Percentiles rank a stretch among this genome's conserved stretches.
phyloP scores from a whole-genome alignment of 345 rosid genomes.

The Trapa bicornis region DNA sequence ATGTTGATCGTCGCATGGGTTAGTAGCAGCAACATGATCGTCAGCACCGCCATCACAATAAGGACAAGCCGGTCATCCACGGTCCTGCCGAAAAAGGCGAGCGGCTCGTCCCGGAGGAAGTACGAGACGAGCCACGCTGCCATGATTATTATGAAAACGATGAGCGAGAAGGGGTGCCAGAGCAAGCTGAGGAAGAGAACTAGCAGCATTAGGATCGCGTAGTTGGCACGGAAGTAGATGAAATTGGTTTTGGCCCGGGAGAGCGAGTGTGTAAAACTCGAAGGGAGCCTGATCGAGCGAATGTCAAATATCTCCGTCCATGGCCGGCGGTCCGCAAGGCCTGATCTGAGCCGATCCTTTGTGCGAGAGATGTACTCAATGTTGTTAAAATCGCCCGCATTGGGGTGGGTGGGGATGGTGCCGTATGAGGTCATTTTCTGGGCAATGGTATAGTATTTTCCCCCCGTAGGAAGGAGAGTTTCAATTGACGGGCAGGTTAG shows the following conservation, averaged over 20 bases:
- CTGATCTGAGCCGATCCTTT: neutral
- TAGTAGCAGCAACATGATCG: slow-evolving; percentile 2
- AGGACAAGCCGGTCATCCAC: slow-evolving; percentile 4
- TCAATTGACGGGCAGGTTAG: too few relatives aligned
- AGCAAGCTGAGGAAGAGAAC: slow-evolving; percentile 5
- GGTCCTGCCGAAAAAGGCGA: neutral
- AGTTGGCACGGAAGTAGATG: slow-evolving; percentile 6
- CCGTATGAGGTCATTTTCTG: neutral
- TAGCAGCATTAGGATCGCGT: neutral
- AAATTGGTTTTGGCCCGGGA: neutral
- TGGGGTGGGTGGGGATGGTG: neutral
- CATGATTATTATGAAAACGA: neutral
- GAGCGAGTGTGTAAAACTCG: neutral
- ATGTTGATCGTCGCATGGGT: slow-evolving; percentile 1
- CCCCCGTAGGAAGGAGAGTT: too few relatives aligned
- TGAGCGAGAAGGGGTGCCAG: slow-evolving; percentile 6
- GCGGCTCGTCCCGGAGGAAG: slow-evolving; percentile 7
- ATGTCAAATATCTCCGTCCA: neutral
- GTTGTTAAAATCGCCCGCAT: neutral
- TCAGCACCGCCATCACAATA: neutral
- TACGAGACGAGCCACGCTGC: slow-evolving; percentile 5
- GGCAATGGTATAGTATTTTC: too few relatives aligned
- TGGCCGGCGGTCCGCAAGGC: neutral
- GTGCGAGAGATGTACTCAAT: neutral
- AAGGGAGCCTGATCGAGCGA: neutral